A percentile compares a stretch with the other conserved stretches of the same genome.
phyloP scores from a whole-genome alignment of 2,329 filamentous ascomycete genomes.

The Thelonectria discophora region DNA sequence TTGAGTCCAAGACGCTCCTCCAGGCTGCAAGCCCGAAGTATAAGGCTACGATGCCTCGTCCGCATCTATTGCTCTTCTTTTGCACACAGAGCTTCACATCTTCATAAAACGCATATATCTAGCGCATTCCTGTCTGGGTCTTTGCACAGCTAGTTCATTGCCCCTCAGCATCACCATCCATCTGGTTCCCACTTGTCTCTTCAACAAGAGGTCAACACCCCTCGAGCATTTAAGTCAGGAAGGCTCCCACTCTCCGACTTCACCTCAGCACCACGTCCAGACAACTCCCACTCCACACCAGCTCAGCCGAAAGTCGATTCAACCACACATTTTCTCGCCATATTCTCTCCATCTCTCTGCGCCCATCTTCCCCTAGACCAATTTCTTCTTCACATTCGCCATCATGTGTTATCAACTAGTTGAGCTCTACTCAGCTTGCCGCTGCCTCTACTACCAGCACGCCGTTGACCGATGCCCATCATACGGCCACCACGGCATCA shows the following conservation, averaged over 20 bases:
- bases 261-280: constrained; percentile 4
- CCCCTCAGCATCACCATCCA: constrained; percentile 29
- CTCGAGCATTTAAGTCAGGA: constrained; percentile 9
- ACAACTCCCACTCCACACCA: constrained; percentile 15
- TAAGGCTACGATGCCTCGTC: constrained; percentile 64
- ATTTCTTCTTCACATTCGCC: constrained; percentile 30
- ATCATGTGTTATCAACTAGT: constrained; percentile 88
- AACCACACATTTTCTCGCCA: constrained; percentile 17
- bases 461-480: constrained; percentile 82
- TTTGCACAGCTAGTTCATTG: constrained; percentile 33
- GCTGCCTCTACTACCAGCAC: constrained; percentile 88
- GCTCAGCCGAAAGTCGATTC: constrained; percentile 10
- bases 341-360: constrained; percentile 19
- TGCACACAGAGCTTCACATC: constrained; percentile 34
- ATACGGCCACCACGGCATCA: constrained; percentile 77
- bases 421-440: constrained; percentile 86
- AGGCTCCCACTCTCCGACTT: constrained; percentile 9
- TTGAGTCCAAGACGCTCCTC: constrained; percentile 35
- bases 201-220: background rate
- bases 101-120: constrained; percentile 29
- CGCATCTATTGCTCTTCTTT: constrained; percentile 43
- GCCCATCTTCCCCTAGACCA: constrained; percentile 27
- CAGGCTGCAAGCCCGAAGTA: constrained; percentile 51
- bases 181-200: constrained; percentile 22
- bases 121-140: constrained; percentile 29